phyloP scores from a whole-genome alignment of 2,329 filamentous ascomycete genomes.

The Microdochium trichocladiopsis region DNA sequence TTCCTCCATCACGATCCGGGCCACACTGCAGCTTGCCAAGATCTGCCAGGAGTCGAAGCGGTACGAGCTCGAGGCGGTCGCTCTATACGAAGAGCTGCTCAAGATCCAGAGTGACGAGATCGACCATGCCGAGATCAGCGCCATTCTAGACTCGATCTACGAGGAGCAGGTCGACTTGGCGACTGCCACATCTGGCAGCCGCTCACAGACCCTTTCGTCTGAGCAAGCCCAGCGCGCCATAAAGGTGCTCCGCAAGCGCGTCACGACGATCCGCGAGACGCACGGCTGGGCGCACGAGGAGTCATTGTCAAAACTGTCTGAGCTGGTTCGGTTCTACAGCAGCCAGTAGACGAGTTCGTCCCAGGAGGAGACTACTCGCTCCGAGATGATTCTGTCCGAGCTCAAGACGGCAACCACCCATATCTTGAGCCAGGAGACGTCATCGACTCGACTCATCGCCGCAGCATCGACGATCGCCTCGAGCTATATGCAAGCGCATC shows the following conservation, averaged over 20 bases:
- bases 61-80: slow-evolving; percentile 25
- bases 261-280: slow-evolving; percentile 17
- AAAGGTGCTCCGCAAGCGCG: slow-evolving; percentile 20
- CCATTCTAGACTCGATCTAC: slow-evolving; percentile 25
- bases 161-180: slow-evolving; percentile 24
- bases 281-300: slow-evolving; percentile 30
- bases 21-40: slow-evolving; percentile 24
- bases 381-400: slow-evolving; percentile 18
- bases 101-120: slow-evolving; percentile 20
- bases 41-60: slow-evolving; percentile 28
- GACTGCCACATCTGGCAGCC: slow-evolving; percentile 8
- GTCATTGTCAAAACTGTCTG: slow-evolving; percentile 24
- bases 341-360: slow-evolving; percentile 18
- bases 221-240: slow-evolving; percentile 20
- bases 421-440: slow-evolving; percentile 22
- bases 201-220: slow-evolving; percentile 15
- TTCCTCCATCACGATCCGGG: slow-evolving; percentile 26
- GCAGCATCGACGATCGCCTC: slow-evolving; percentile 26
- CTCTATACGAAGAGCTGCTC: slow-evolving; percentile 26
- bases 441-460: slow-evolving; percentile 16
- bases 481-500: slow-evolving; percentile 24
- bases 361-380: not conserved
- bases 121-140: slow-evolving; percentile 23
- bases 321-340: slow-evolving; percentile 24
- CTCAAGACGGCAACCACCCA: slow-evolving; percentile 24